Conservation (phyloP, 306 rosid species). For the Dalbergia cultrata region DNA sequence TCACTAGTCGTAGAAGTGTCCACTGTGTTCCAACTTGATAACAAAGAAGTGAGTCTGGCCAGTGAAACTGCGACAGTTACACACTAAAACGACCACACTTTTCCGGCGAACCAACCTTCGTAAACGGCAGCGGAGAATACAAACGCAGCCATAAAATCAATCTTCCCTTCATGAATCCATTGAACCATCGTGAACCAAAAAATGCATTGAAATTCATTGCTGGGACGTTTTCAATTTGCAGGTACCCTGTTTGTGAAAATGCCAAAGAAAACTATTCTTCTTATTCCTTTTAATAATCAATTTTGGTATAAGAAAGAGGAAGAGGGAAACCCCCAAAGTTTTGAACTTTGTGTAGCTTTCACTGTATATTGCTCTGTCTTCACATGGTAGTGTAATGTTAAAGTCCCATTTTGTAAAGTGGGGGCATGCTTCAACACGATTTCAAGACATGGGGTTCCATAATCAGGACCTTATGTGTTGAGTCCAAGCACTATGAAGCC, state of each 20-base stretch:
- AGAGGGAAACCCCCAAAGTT: not conserved
- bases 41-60: too few relatives aligned
- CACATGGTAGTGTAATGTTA: not conserved
- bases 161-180: not conserved
- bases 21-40: not conserved
- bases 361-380: not conserved
- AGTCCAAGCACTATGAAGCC: slow-evolving; percentile 62
- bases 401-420: slow-evolving; percentile 3
- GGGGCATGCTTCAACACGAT: slow-evolving; percentile 59
- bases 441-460: slow-evolving; percentile 57
- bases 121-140: not conserved
- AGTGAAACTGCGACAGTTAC: too few relatives aligned
- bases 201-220: not conserved
- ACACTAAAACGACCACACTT: not conserved
- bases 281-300: not conserved
- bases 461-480: slow-evolving; percentile 56
- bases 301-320: not conserved
- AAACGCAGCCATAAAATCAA: not conserved
- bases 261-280: slow-evolving; percentile 12
- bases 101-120: not conserved
- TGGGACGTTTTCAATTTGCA: slow-evolving; percentile 23
- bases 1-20: not conserved
- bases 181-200: not conserved
- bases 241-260: slow-evolving; percentile 51
- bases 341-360: slow-evolving; percentile 22